Base-by-base conservation (phyloP, 305 asterid genomes). In the Galium porrigens region DNA sequence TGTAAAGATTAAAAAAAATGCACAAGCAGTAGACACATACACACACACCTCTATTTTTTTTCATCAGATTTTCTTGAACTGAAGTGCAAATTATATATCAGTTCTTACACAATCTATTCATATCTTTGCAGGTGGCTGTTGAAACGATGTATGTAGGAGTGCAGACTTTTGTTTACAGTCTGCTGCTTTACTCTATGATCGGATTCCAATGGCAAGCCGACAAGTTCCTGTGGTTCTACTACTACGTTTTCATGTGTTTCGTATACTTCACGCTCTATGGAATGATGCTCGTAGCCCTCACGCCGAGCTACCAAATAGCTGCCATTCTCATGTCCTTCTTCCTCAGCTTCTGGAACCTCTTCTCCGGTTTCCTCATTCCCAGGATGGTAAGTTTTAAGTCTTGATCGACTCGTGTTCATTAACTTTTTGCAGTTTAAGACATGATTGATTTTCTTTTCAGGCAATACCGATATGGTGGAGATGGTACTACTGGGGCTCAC, bases 221-320 rank as follows among this genome's bases (percentile, higher is more conserved):
- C 27, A 85, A 81, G 68, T 92, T 92, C 89, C 79, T 89, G 49
- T 84, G 84, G 83, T 92, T 92, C 85, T 92, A 92, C 62, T 92
- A 81, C 82, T 89, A 74, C 55, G 84, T 89, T 0, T 84, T 80
- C 68, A 87, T 92, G 97, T 81, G 96, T 60, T 92, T 92, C 18
- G 63, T 82, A 74, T 92, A 89, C 83, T 92, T 92, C 94, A 85
- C 95, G 25, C 46, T 79, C n/a, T 91, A 86, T 37, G 96, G 98
- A 4, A 91, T 91, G 98, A 92, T 92, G 99, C 95, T 89, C 56
- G 95, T 92, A 0, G 89, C 99, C 2, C 94, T 92, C 84, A 92
- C 99, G 8, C 97, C 99, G n/a, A 89, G 77, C 70, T 89, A 89
- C 86, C 79, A 74, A 55, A 83, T 92, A 56, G 95, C 99, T 30